Base-by-base conservation (phyloP, 1,284 basidiomycete genomes). In the Kalmanozyma brasiliensis region DNA sequence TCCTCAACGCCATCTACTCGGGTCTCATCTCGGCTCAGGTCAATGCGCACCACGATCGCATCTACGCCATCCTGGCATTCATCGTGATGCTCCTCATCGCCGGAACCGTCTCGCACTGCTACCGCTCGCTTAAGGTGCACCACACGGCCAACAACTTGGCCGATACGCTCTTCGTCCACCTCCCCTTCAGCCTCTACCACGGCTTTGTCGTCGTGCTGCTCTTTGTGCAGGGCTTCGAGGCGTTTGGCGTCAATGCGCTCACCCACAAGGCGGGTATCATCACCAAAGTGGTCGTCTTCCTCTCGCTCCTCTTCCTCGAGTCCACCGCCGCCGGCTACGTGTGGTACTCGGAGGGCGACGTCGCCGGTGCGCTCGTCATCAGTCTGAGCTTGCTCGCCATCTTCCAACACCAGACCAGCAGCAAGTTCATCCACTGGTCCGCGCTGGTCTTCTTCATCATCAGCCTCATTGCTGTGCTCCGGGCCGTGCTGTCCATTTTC, bases 161-260 rank as follows among this genome's bases (percentile, higher is more conserved):
- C 23, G 77, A 80, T 20, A 59, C 95, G 83, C 82, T 82, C 17
- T 82, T 84, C 42, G 82, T 85, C 16, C 84, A 84, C 66, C 80
- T 85, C 9, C 84, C 84, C 22, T 83, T 84, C 70, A 78, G 63
- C 49, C 59, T 74, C 29, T 96, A 91, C 85, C 94, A 96, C 81
- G 94, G 94, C 46, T 95, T 93, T 90, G 93, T 92, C 14, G 93
- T 92, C 45, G 90, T 96, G 48, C 88, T 96, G 57, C 90, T 95
- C 71, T 86, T 96, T 65, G 85, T 96, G 62, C 90, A 91, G 42
- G 90, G 87, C 4, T 96, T 97, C 82, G 90, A 94, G 81, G 93
- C 93, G 0, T 95, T 95, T 77, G 94, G 94, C 68, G 88, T 89
- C 60, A 87, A 94, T 81, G 88, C 91, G 0, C 78, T 85, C 71